Conservation (phyloP, 2,329 filamentous ascomycete species). For the Phyllosticta paracitricarpa region DNA sequence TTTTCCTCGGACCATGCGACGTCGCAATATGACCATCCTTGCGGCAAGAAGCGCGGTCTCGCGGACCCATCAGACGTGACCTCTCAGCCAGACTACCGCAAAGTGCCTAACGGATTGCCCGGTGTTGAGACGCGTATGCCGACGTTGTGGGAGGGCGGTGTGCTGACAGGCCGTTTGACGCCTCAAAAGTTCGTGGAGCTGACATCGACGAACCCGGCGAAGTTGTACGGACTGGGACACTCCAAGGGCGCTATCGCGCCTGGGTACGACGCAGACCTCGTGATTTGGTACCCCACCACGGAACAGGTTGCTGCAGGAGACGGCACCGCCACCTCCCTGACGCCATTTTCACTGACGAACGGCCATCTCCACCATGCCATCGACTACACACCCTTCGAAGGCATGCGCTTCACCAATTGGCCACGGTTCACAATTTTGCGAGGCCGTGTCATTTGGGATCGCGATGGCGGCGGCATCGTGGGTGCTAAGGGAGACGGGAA, state of each 20-base stretch:
- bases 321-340: constrained; percentile 14
- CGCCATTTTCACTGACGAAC: constrained; percentile 40
- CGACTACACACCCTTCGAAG: constrained; percentile 55
- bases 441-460: constrained; percentile 49
- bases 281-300: constrained; percentile 44
- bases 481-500: constrained; percentile 40
- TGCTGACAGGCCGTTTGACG: constrained; percentile 13
- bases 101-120: constrained; percentile 36
- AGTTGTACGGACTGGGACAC: constrained; percentile 47
- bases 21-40: constrained; percentile 27
- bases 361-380: constrained; percentile 50
- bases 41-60: constrained; percentile 30
- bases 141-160: constrained; percentile 27
- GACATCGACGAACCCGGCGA: constrained; percentile 34
- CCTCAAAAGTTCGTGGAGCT: constrained; percentile 34
- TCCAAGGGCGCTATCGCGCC: constrained; percentile 42
- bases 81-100: constrained; percentile 20
- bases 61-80: constrained; percentile 19
- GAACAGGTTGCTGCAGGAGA: constrained; percentile 30
- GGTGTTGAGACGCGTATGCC: constrained; percentile 35
- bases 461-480: constrained; percentile 41
- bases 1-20: constrained; percentile 29
- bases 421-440: constrained; percentile 51
- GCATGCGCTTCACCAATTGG: constrained; percentile 48
- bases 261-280: constrained; percentile 46